Evolutionary conservation across 352 stramenopile species (phyloP), one percentile per base, ranked within the genome.

Genomic region (Globisporangium mamillatum): DNA sequence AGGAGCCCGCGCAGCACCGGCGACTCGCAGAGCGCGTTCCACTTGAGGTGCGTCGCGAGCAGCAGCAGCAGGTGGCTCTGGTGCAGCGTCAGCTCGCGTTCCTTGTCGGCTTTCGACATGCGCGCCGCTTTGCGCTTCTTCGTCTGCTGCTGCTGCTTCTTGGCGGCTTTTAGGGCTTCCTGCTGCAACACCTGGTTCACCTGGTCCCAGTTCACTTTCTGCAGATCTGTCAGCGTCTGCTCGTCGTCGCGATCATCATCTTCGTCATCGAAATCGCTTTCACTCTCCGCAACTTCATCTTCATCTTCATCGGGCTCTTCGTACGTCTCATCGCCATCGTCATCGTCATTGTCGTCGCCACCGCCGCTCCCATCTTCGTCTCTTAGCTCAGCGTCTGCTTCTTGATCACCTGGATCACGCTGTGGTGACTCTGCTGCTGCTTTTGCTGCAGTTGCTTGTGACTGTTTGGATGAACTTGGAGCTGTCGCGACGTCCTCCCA

Each of bases 41-140:
- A 81, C 36, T 87, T 75, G 52, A 81, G 63, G 32, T 84, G 79
- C 34, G 66, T 74, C 16, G 79, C 75, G 50, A 95, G 36, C 14
- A 90, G 71, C 63, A 92, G 61, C 55, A 95, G 70, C 60, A 95
- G 63, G 65, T 95, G 88, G 41, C 73, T 80, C 68, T 93, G 78
- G 69, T 93, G 84, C 34, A 92, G 72, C 34, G 76, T 75, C 44
- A 84, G 71, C 66, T 91, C 81, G 63, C 79, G 77, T 62, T 75
- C 61, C 60, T 91, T 93, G 63, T 94, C 84, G 20, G 76, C 68
- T 38, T 84, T 87, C 1, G 81, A 82, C 61, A 94, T 80, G 12
- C 86, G 81, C 61, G 77, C 71, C 7, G 72, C 63, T 6, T 86
- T 85, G 27, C 75, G 71, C 60, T 75, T 73, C 46, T 70, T 62